A percentile compares a stretch with the other conserved stretches of the same genome.
phyloP scores from a whole-genome alignment of 441 rosid species.

The California macrophylla region DNA sequence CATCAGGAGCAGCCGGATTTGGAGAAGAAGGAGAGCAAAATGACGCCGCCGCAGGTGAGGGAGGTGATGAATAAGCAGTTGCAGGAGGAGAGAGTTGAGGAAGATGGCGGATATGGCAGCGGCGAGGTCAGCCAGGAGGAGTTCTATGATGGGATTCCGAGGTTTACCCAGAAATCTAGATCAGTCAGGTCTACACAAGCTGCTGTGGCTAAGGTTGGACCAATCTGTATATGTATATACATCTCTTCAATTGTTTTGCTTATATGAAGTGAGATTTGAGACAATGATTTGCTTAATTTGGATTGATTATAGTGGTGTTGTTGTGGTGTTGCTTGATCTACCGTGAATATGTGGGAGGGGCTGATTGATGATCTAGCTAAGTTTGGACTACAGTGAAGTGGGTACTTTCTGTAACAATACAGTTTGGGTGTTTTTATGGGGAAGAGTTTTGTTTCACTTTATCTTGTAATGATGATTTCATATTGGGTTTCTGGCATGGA shows the following conservation, averaged over 20 bases:
- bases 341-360: neutral
- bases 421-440: neutral
- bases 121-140: conserved; percentile 11
- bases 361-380: neutral
- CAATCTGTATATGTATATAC: neutral
- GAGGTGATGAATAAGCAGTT: neutral
- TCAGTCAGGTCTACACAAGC: conserved; percentile 8
- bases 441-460: neutral
- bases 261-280: neutral
- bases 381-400: neutral
- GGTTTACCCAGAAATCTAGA: conserved; percentile 4
- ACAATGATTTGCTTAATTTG: neutral
- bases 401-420: neutral
- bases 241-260: neutral
- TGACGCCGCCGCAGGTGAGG: neutral
- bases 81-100: neutral
- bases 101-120: neutral
- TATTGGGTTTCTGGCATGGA: neutral
- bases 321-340: neutral
- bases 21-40: neutral
- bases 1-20: neutral
- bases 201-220: conserved; percentile 5
- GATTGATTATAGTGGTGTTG: neutral
- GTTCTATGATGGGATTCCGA: conserved; percentile 3
- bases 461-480: neutral